Conservation (phyloP, 768 basidiomycete genomes). For the Amanita rubescens region DNA sequence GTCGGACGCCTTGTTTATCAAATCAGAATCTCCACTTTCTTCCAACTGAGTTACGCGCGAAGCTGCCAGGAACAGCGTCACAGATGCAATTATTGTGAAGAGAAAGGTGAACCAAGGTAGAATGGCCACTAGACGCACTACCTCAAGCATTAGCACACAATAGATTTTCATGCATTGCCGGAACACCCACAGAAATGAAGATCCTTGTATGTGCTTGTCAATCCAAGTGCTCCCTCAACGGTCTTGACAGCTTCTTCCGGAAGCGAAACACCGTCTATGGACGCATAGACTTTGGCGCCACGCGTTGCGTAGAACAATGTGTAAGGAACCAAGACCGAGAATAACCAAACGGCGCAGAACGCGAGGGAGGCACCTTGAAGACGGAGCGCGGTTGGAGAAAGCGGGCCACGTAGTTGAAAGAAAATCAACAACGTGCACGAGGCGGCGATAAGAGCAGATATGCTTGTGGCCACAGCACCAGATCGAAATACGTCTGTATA, state of each 20-base stretch:
- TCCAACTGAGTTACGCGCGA: background rate
- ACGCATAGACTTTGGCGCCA: constrained; percentile 31
- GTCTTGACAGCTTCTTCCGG: constrained; percentile 24
- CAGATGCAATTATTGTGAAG: constrained; percentile 17
- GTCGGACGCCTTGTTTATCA: background rate
- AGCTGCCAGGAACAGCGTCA: constrained; percentile 16
- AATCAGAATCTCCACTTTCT: background rate
- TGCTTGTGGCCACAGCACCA: constrained; percentile 16
- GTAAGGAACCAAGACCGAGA: constrained; percentile 37
- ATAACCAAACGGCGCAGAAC: constrained; percentile 36
- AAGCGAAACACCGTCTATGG: constrained; percentile 23
- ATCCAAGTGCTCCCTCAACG: constrained; percentile 23
- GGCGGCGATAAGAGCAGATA: constrained; percentile 13
- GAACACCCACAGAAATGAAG: constrained; percentile 29
- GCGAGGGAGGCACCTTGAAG: constrained; percentile 27
- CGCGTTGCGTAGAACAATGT: constrained; percentile 35
- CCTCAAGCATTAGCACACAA: background rate
- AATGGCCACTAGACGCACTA: constrained; percentile 8
- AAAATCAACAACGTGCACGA: constrained; percentile 10
- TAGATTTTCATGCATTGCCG: background rate
- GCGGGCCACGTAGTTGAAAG: constrained; percentile 9
- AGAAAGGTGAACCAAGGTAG: constrained; percentile 15
- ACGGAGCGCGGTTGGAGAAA: constrained; percentile 18
- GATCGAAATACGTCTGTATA: constrained; percentile 14
- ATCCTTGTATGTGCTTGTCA: constrained; percentile 28